Conservation (phyloP, 768 basidiomycete genomes). For the Botryobasidium botryosum region DNA sequence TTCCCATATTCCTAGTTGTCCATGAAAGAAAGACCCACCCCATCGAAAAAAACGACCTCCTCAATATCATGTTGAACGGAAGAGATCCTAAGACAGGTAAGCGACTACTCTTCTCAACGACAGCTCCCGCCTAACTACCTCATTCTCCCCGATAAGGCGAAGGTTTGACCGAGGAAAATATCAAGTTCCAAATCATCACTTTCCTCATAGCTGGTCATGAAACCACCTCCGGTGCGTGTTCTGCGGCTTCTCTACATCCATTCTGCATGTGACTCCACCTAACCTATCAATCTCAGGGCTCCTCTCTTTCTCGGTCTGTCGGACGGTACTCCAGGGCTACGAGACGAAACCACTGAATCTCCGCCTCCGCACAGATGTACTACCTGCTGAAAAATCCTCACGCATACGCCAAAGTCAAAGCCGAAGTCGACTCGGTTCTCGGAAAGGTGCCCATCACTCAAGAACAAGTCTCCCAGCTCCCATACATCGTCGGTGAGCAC, state of each 20-base stretch:
- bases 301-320: no score
- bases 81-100: conserved; percentile 30
- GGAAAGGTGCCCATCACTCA: conserved; percentile 23
- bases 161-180: conserved; percentile 25
- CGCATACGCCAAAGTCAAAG: conserved; percentile 28
- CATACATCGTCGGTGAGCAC: conserved; percentile 29
- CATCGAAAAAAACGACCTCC: conserved; percentile 26
- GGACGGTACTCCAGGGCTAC: no score
- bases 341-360: no score
- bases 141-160: no score
- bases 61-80: conserved; percentile 29
- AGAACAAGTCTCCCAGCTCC: conserved; percentile 27
- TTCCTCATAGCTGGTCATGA: conserved; percentile 35
- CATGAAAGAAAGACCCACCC: conserved; percentile 25
- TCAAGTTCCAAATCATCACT: conserved; percentile 30
- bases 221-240: no score
- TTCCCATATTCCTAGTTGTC: conserved; percentile 24
- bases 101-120: conserved; percentile 10
- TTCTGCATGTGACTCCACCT: no score
- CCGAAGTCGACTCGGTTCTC: conserved; percentile 31
- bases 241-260: no score
- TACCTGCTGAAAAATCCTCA: conserved; percentile 29
- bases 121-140: no score
- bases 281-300: no score
- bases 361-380: no score